Conservation (phyloP, 2,329 filamentous ascomycete species). For the Sclerotinia trifoliorum region DNA sequence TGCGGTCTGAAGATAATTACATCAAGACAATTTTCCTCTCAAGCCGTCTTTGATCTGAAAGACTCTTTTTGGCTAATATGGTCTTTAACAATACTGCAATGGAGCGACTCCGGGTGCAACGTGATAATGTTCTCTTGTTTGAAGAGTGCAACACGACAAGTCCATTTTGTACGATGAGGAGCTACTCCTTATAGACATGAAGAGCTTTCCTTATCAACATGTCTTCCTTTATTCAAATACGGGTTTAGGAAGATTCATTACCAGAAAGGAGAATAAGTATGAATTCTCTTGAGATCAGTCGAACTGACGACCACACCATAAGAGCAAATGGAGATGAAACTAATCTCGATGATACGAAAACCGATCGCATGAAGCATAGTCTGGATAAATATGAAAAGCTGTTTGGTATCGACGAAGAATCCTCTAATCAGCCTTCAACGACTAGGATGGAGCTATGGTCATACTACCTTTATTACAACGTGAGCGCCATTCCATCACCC, state of each 20-base stretch:
- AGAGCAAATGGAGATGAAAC: conserved; percentile 21
- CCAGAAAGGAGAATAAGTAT: conserved; percentile 4
- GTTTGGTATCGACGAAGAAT: conserved; percentile 42
- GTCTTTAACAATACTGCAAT: not conserved
- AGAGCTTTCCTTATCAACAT: not conserved
- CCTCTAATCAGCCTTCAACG: conserved; percentile 43
- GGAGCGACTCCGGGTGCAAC: not conserved
- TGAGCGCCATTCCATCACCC: conserved; percentile 11
- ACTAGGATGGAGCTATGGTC: conserved; percentile 45
- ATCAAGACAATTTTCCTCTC: not conserved
- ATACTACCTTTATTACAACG: conserved; percentile 47
- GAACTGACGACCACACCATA: conserved; percentile 21
- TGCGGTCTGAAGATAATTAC: conserved; percentile 3
- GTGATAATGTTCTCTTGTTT: not conserved
- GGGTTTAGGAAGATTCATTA: conserved; percentile 8
- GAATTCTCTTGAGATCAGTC: conserved; percentile 10
- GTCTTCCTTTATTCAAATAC: conserved; percentile 6
- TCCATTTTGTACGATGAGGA: not conserved
- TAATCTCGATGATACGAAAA: conserved; percentile 23
- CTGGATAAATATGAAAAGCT: conserved; percentile 40
- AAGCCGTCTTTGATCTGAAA: not conserved
- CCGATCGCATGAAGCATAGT: conserved; percentile 30
- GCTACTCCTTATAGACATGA: conserved; percentile 7
- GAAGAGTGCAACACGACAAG: conserved; percentile 16
- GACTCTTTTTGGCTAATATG: not conserved